Base-by-base conservation (phyloP, 2,329 filamentous ascomycete genomes). In the Meredithiella fracta region DNA sequence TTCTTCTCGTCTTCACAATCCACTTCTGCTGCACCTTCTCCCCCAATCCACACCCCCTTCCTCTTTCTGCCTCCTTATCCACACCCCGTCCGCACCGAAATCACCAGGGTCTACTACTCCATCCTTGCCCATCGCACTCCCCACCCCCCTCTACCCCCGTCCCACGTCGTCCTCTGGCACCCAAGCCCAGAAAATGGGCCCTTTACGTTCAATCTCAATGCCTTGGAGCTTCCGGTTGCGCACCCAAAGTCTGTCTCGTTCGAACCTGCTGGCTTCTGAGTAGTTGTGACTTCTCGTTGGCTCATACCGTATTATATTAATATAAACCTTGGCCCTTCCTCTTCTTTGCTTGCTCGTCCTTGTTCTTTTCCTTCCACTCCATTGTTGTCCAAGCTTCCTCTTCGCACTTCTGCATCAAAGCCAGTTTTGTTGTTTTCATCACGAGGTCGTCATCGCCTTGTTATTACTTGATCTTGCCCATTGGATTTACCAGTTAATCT, bases 281-380 rank as follows among this genome's bases (percentile, higher is more conserved):
- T 5, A 22, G 8, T 40, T 40, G 23, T 4, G 26, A 20, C 49
- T 51, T 20, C 25, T n/a, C n/a, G n/a, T n/a, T 53, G 17, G 22
- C 44, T 25, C 3, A 14, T 40, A 42, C n/a, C 34, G 31, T 52
- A 26, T 47, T 53, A 57, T 52, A 44, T 44, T 44, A 57, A 57
- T 57, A 57, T 53, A 57, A 57, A 53, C 55, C 55, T 44, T 57
- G 42, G 55, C 51, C 55, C 31, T 25, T 57, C 55, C 54, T 56
- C 40, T n/a, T 44, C 40, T n/a, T 44, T 44, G 40, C 40, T 22
- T 44, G 40, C 7, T 17, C 40, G 40, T 44, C 40, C 40, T 44
- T 44, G 4, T 44, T 44, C 14, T 44, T 44, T 44, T 20, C 20
- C 47, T 54, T 47, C 44, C 53, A 54, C 25, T 38, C 40, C 53